Evolutionary conservation across 1,139 yeast genomes (phyloP), one percentile per base, ranked within the genome.

Genomic region (Scheffersomyces parashehatae): DNA sequence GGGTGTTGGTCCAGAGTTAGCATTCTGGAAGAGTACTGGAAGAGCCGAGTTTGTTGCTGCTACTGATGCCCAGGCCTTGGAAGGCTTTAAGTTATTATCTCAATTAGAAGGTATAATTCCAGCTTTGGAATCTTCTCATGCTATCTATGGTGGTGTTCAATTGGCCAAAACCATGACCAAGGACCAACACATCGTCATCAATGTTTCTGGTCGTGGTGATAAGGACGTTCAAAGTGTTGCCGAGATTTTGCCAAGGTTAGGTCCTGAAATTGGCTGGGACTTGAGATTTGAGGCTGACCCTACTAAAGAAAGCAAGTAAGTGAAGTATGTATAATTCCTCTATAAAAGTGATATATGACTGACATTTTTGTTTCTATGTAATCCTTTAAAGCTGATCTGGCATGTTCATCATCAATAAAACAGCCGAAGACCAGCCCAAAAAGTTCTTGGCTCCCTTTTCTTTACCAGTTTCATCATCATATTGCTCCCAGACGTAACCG

Each of bases 151-250:
- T 54, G 99, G 93, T 45, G 75, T 88, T 50, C 81, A 90, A 68
- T 77, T 88, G 41, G 99, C 99, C 30, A 88, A 88, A 73, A 84
- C 84, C 12, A 77, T 93, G 85, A 65, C 76, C 26, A 80, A 84
- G 54, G 97, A 87, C 53, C 80, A 90, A 69, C 83, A 88, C 62
- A 73, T 93, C 49, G 84, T 93, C 48, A 87, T 93, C 60, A 89
- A 90, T 63, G 81, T 93, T 47, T 88, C 97, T 41, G 99, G 99
- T 59, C 88, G 99, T 76, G 99, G 99, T 70, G 99, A 95, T 66
- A 93, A 93, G 75, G 99, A 93, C 64, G 99, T 93, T 31, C 97
- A 91, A 71, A 88, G 93, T 63, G 97, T 93, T 45, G 99, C 99
- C 35, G 97, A 93, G 66, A 82, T 85, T 40, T 77, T 93, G 61